A percentile compares a stretch with the other conserved stretches of the same genome.
Conservation (phyloP, 495 filamentous ascomycete species). For the Glarea lozoyensis region DNA sequence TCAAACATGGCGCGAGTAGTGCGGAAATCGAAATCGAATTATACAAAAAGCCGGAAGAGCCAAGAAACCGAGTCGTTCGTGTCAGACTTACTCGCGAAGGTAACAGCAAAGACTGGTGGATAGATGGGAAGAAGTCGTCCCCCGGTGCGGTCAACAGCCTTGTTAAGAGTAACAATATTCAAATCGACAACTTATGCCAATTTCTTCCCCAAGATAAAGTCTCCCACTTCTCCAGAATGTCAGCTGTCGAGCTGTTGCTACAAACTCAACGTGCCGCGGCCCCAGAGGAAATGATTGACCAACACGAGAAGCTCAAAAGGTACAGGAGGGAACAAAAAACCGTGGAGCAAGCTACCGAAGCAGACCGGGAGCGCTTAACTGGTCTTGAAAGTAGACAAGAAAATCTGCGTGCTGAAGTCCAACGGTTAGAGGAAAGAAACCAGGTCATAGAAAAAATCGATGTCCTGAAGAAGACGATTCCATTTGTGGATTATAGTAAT, state of each 20-base stretch:
- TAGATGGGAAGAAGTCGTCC: constrained; percentile 53
- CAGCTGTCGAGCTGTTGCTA: constrained; percentile 72
- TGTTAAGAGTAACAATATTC: constrained; percentile 64
- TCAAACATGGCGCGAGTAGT: constrained; percentile 76
- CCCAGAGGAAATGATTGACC: constrained; percentile 65
- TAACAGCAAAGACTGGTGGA: constrained; percentile 63
- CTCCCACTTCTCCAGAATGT: constrained; percentile 82
- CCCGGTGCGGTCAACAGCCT: constrained; percentile 54
- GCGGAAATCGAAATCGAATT: constrained; percentile 88
- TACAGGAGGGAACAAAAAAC: constrained; percentile 61
- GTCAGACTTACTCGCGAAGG: constrained; percentile 72
- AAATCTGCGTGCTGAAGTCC: constrained; percentile 70
- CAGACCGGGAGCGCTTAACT: constrained; percentile 50
- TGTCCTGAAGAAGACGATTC: constrained; percentile 54
- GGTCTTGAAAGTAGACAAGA: constrained; percentile 67
- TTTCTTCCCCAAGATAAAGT: constrained; percentile 97
- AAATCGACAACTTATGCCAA: constrained; percentile 96
- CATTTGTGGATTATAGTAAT: constrained; percentile 53
- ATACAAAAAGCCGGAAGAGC: constrained; percentile 40
- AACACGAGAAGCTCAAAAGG: constrained; percentile 65
- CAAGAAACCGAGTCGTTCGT: constrained; percentile 60
- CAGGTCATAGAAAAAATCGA: constrained; percentile 56
- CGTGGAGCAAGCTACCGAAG: constrained; percentile 46
- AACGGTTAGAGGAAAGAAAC: constrained; percentile 68
- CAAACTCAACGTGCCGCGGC: constrained; percentile 86